Percentiles rank a stretch among this genome's conserved stretches.
Conservation (phyloP, 371 early-diverging fungal genomes). For the Syncephalastrum contaminatum region DNA sequence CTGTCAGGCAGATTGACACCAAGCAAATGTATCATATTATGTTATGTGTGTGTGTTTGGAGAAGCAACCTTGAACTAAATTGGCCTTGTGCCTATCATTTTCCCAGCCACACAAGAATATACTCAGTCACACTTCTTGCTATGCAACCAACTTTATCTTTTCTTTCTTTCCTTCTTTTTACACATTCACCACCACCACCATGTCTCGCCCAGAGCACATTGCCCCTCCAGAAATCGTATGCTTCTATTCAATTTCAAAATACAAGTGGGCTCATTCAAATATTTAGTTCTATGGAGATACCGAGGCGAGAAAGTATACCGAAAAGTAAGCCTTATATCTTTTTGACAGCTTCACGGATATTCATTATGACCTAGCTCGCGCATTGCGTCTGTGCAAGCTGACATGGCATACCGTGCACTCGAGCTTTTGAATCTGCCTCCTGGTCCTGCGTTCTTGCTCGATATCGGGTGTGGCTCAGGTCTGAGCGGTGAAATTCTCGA, state of each 20-base stretch:
- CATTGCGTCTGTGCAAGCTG: slow-evolving; percentile 89
- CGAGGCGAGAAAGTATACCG: slow-evolving; percentile 94
- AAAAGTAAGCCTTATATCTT: slow-evolving; percentile 63
- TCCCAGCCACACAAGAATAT: slow-evolving; percentile 8
- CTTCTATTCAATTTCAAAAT: slow-evolving; percentile 1
- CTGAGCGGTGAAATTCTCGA: slow-evolving; percentile 94
- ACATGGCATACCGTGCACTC: slow-evolving; percentile 90
- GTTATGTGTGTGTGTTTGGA: slow-evolving; percentile 5
- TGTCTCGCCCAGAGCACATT: slow-evolving; percentile 94
- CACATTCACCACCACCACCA: slow-evolving; percentile 22
- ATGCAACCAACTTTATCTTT: slow-evolving; percentile 10
- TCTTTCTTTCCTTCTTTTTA: slow-evolving; percentile 10
- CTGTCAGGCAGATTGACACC: slow-evolving; percentile 94
- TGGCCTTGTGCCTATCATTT: slow-evolving; percentile 1
- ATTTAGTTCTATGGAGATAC: slow-evolving; percentile 80
- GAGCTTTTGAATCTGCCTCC: slow-evolving; percentile 87
- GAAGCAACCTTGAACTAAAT: slow-evolving; percentile 1
- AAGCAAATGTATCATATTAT: slow-evolving; percentile 81
- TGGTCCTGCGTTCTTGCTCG: slow-evolving; percentile 63
- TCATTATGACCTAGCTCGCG: slow-evolving; percentile 64
- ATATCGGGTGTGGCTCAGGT: slow-evolving; percentile 55
- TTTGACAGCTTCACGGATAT: neutral
- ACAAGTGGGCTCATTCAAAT: slow-evolving; percentile 15
- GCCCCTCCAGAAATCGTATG: slow-evolving; percentile 96
- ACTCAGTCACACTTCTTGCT: slow-evolving; percentile 7